Base-by-base conservation (phyloP, 768 basidiomycete genomes). In the Gymnopilus junonius region DNA sequence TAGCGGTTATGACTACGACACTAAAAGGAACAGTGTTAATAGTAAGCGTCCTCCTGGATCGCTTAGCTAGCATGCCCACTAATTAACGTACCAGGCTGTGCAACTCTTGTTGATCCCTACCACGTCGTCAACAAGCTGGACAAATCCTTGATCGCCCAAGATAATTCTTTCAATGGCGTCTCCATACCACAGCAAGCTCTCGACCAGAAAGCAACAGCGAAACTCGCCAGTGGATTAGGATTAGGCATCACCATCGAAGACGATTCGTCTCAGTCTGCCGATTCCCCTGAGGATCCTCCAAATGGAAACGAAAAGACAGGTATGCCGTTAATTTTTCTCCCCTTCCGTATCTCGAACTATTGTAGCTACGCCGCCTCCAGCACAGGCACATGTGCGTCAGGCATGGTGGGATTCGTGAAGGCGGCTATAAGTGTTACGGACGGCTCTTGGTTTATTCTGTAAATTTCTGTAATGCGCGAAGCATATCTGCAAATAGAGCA, bases 81-180 rank as follows among this genome's bases (percentile, higher is more conserved):
- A 7, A 23, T 8, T 51, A n/a, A 31, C 29, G 15, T 25, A 4
- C 17, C 32, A 61, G 42, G 55, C 10, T 21, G 40, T 45, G 48
- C 54, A 3, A 46, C 61, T 31, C 59, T 61, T 2, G 43, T 72
- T n/a, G 73, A 75, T 45, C 73, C 73, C 17, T 74, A 70, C 35
- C 70, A 64, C 45, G 59, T 66, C 64, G 69, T 71, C 32, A 58
- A 68, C 40, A 70, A 65, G 5, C 62, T 72, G n/a, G 67, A 73
- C 54, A 57, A 65, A 25, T 75, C 76, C 25, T 53, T 73, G 17
- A 67, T 73, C 31, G 62, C 68, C 14, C 67, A 69, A 14, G 67
- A 72, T 56, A 59, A 45, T 2, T 62, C 69, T 2, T 72, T 73
- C 61, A 62, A 68, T 20, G 61, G 50, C 12, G 56, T 68, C 10